phyloP scores from a whole-genome alignment of 495 filamentous ascomycete genomes.

The Daldinia concentrica region DNA sequence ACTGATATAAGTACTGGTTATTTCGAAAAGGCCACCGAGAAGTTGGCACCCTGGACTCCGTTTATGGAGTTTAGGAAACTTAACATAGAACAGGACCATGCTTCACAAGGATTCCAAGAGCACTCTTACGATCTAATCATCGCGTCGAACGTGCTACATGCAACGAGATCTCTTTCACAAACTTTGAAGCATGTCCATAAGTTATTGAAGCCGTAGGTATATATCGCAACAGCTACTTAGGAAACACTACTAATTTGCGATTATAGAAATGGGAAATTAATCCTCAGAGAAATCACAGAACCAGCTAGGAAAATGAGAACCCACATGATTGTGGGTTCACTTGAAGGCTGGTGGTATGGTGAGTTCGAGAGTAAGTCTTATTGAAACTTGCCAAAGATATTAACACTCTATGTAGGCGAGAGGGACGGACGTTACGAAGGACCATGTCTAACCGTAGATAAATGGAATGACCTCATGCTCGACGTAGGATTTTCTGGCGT shows the following conservation, averaged over 20 bases:
- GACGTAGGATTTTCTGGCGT: not conserved
- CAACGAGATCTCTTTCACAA: too few species aligned
- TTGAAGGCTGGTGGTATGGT: slow-evolving; percentile 1
- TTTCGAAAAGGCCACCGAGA: too few species aligned
- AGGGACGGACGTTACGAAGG: not conserved
- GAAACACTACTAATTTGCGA: not conserved
- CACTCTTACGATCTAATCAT: too few species aligned
- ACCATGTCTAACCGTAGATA: not conserved
- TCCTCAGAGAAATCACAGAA: not conserved
- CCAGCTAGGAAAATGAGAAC: not conserved
- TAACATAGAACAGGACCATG: too few species aligned
- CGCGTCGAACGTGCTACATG: too few species aligned
- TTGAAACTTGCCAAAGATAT: not conserved
- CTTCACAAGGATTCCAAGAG: too few species aligned
- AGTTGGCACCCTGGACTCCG: too few species aligned
- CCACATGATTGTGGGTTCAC: not conserved
- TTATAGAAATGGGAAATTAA: not conserved
- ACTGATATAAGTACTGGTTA: too few species aligned
- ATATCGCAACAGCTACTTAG: not conserved
- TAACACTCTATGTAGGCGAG: not conserved
- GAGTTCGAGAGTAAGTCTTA: not conserved
- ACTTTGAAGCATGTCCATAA: too few species aligned
- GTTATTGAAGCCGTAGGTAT: too few species aligned
- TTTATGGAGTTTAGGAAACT: too few species aligned
- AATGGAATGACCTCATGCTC: not conserved